Percentiles rank a stretch among this genome's conserved stretches.
Conservation (phyloP, 1,284 basidiomycete species). For the Ustilago trichophora region DNA sequence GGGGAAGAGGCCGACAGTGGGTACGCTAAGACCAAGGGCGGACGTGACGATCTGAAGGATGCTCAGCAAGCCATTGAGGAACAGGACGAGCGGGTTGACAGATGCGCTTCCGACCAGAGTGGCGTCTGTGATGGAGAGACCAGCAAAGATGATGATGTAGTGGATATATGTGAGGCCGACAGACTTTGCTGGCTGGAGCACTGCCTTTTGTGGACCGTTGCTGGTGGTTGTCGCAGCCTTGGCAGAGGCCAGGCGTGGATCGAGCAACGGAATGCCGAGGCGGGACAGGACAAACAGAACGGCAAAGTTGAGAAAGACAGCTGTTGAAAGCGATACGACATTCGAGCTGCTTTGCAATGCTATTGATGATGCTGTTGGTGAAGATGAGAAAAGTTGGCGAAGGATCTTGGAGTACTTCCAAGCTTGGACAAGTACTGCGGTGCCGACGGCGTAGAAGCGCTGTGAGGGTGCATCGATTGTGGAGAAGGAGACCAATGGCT, state of each 20-base stretch:
- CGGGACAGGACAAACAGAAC: constrained; percentile 73
- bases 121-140: constrained; percentile 38
- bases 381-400: constrained; percentile 11
- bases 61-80: constrained; percentile 20
- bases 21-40: constrained; percentile 42
- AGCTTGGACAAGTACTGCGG: constrained; percentile 70
- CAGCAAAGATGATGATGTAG: constrained; percentile 41
- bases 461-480: constrained; percentile 70
- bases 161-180: constrained; percentile 30
- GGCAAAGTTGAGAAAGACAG: constrained; percentile 69
- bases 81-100: constrained; percentile 25
- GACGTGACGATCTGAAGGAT: constrained; percentile 16
- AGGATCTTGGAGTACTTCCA: constrained; percentile 33
- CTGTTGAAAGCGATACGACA: constrained; percentile 72
- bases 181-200: constrained; percentile 73
- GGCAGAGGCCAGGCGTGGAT: constrained; percentile 74
- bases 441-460: constrained; percentile 70
- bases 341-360: constrained; percentile 65
- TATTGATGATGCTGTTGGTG: constrained; percentile 14
- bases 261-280: constrained; percentile 80
- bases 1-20: constrained; percentile 55
- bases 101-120: constrained; percentile 33
- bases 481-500: constrained; percentile 65
- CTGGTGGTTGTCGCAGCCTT: constrained; percentile 73
- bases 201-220: constrained; percentile 74